A percentile compares a stretch with the other conserved stretches of the same genome.
These are phyloP conservation scores for Trichoderma atroviride DNA, from an alignment of 2,329 filamentous ascomycete genomes.

Conservation along the genomic window DNA sequence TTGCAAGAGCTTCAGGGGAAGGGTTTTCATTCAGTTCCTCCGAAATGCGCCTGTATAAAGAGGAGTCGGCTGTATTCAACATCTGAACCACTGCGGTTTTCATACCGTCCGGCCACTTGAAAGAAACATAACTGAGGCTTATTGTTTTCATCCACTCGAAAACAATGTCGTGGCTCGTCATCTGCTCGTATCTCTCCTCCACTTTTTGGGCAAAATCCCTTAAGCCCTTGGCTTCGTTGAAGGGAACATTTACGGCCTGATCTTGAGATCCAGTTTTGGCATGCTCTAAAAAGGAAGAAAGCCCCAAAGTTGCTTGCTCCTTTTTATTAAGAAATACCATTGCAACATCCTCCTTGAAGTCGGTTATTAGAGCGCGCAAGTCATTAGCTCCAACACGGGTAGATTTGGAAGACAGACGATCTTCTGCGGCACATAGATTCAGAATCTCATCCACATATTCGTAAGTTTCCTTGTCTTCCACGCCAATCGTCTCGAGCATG, in stretches of 20 bases:
- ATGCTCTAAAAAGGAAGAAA: conserved; percentile 66
- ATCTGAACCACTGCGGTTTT: conserved; percentile 61
- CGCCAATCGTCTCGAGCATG: conserved; percentile 57
- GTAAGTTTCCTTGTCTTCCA: conserved; percentile 53
- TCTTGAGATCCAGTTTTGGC: conserved; percentile 59
- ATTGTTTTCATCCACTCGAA: conserved; percentile 61
- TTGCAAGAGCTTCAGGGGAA: conserved; percentile 34
- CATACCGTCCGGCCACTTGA: conserved; percentile 60
- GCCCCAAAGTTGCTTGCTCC: conserved; percentile 54
- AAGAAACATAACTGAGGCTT: conserved; percentile 54
- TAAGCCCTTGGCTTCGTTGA: conserved; percentile 58
- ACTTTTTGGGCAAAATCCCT: conserved; percentile 53
- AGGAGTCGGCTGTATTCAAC: conserved; percentile 56
- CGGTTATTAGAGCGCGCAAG: conserved; percentile 51
- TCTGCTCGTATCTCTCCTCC: conserved; percentile 49
- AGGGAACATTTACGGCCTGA: conserved; percentile 48
- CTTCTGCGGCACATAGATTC: conserved; percentile 55
- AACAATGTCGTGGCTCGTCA: conserved; percentile 58
- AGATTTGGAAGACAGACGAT: conserved; percentile 52
- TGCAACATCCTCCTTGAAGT: conserved; percentile 57
- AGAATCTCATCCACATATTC: conserved; percentile 53
- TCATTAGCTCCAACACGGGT: conserved; percentile 52
- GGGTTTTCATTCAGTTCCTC: conserved; percentile 45
- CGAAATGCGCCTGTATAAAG: conserved; percentile 52
- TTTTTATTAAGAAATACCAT: conserved; percentile 57